Conservation (phyloP, 1,284 basidiomycete species). For the Heterobasidion annosum region DNA sequence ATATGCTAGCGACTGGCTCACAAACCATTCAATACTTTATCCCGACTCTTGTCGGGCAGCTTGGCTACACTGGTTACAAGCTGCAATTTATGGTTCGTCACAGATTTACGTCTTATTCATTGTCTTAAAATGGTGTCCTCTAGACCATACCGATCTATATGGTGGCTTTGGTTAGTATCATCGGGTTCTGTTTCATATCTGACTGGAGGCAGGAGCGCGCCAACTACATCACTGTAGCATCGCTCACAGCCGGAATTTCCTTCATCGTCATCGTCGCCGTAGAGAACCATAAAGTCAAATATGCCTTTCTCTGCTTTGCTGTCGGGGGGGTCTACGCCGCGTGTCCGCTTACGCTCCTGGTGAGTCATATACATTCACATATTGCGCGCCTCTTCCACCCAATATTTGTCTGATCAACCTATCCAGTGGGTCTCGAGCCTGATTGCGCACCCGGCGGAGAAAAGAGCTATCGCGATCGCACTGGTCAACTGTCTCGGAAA, state of each 20-base stretch:
- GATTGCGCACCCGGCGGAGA: constrained; percentile 11
- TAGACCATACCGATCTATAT: constrained; percentile 31
- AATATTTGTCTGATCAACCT: neutral
- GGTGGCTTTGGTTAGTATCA: constrained; percentile 25
- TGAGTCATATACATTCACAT: constrained; percentile 20
- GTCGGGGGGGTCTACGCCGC: constrained; percentile 32
- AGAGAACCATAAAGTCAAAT: constrained; percentile 25
- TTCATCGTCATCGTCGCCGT: constrained; percentile 29
- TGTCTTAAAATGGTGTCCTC: neutral
- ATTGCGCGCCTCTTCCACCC: constrained; percentile 1
- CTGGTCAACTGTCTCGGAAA: constrained; percentile 15
- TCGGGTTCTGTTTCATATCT: constrained; percentile 22
- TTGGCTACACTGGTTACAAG: constrained; percentile 26
- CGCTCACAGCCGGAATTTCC: constrained; percentile 19
- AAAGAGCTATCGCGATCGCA: constrained; percentile 1
- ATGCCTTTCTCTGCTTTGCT: constrained; percentile 34
- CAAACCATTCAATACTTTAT: constrained; percentile 37
- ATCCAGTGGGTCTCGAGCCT: constrained; percentile 13
- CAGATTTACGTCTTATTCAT: neutral
- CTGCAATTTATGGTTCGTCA: constrained; percentile 24
- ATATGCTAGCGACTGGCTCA: constrained; percentile 27
- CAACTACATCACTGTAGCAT: constrained; percentile 22
- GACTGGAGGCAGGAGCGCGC: constrained; percentile 25
- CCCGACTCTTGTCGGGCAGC: constrained; percentile 24
- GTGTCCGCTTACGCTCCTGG: constrained; percentile 28